Conservation (phyloP, 345 rosid species). For the Brassica carinata region DNA sequence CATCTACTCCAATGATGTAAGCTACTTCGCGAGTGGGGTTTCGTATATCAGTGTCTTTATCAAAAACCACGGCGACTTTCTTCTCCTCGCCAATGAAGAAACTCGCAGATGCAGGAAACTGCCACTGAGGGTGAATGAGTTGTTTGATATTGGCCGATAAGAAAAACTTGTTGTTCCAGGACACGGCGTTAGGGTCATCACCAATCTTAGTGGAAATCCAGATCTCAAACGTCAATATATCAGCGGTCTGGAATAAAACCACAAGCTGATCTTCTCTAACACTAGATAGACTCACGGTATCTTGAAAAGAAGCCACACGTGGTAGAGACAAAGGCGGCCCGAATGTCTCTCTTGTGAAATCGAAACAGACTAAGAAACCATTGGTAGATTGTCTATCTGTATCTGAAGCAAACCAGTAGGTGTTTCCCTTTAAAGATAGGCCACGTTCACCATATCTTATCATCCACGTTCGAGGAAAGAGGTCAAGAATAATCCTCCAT, state of each 20-base stretch:
- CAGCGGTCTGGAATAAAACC: background rate
- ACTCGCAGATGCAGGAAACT: background rate
- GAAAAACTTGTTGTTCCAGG: background rate
- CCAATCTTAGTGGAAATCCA: background rate
- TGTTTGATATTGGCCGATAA: background rate
- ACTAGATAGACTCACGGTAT: background rate
- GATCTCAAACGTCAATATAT: background rate
- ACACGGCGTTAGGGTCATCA: background rate
- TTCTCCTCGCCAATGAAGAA: background rate
- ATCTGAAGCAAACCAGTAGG: background rate
- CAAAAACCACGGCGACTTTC: background rate
- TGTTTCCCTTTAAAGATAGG: background rate
- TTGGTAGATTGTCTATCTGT: background rate
- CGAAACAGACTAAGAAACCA: background rate
- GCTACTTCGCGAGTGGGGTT: background rate
- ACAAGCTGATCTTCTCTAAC: background rate
- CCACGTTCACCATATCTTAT: background rate
- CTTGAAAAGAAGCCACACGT: background rate
- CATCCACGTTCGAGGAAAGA: background rate
- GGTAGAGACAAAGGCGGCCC: background rate
- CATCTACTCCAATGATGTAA: background rate
- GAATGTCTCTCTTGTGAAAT: background rate
- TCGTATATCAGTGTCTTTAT: background rate
- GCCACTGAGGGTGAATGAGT: background rate
- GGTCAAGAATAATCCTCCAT: background rate